These are phyloP conservation scores for Thelonectria blattea DNA, from an alignment of 2,329 filamentous ascomycete species.

Conservation along the genomic window DNA sequence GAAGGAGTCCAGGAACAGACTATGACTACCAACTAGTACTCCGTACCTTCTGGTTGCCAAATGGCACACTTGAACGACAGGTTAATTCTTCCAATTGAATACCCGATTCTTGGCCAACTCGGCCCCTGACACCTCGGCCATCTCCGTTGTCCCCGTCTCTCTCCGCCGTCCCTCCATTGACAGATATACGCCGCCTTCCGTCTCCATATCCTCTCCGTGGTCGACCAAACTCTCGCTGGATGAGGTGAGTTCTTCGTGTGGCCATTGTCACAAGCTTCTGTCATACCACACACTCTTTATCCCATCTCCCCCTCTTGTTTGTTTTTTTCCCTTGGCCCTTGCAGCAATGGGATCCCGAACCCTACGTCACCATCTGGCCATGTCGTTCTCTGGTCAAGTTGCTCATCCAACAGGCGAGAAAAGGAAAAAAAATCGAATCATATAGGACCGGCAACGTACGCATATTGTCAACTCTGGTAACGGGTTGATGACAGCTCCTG, in stretches of 20 bases:
- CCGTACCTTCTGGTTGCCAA: neutral
- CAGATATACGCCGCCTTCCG: constrained; percentile 14
- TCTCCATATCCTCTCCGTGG: constrained; percentile 6
- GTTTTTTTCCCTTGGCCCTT: constrained; percentile 3
- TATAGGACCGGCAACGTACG: neutral
- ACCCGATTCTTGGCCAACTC: constrained; percentile 1
- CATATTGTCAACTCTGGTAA: no score
- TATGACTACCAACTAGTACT: neutral
- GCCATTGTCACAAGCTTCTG: constrained; percentile 15
- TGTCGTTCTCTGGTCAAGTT: constrained; percentile 14
- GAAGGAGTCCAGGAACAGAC: constrained; percentile 11
- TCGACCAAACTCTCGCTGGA: neutral
- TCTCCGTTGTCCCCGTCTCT: constrained; percentile 8
- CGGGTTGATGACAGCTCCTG: no score
- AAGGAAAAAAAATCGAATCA: constrained; percentile 34
- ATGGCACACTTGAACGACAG: neutral
- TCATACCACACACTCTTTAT: neutral
- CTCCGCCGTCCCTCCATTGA: constrained; percentile 18
- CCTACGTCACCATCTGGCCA: constrained; percentile 37
- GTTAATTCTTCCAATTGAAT: constrained; percentile 19
- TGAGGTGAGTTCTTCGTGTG: constrained; percentile 1
- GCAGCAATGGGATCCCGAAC: constrained; percentile 26
- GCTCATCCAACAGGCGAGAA: constrained; percentile 22
- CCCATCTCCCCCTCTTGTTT: constrained; percentile 1
- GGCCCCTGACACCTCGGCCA: neutral